Evolutionary conservation across 257 asterid genomes (phyloP), one percentile per base, ranked within the genome.

Genomic region (Solanum habrochaites): DNA sequence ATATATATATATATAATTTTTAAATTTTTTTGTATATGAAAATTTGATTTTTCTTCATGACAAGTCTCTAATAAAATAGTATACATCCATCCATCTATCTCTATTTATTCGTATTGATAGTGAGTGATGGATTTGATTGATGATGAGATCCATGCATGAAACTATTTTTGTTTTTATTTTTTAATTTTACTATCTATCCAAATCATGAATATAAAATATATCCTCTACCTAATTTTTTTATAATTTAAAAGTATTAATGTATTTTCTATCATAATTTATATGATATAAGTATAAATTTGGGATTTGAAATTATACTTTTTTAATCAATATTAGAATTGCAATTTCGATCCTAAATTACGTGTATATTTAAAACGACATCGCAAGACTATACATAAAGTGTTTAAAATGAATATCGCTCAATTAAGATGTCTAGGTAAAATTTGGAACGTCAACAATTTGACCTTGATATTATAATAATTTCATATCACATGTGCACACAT

Each of bases 121-220:
- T 77, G 93, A 89, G 86, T 85, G 92, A 83, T 86, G 87, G 89
- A 89, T 67, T 82, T 49, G 84, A 89, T 52, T 67, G 87, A 85
- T 90, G 91, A 92, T 89, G 88, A 87, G 93, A 91, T 91, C 56
- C 92, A 90, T 94, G 92, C 95, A 91, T 92, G 92, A 47, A 49
- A 87, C 86, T 87, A 84, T 83, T 45, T 71, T n/a, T 56, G 11
- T 56, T 56, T 56, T 56, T 52, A 18, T 18, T 18, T 37, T 32
- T 32, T 32, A 4, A 5, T 27, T 37, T 16, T 60, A 35, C 81
- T 37, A 7, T 27, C 29, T 40, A 40, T 40, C 45, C 45, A 40
- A 40, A 40, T 40, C 45, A 9, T 40, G 45, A 40, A 40, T 42
- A 23, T 20, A 60, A 2, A 2, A 29, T 14, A 29, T 69, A 1